Base-by-base conservation (phyloP, 768 basidiomycete species). In the Pleurotus giganteus region DNA sequence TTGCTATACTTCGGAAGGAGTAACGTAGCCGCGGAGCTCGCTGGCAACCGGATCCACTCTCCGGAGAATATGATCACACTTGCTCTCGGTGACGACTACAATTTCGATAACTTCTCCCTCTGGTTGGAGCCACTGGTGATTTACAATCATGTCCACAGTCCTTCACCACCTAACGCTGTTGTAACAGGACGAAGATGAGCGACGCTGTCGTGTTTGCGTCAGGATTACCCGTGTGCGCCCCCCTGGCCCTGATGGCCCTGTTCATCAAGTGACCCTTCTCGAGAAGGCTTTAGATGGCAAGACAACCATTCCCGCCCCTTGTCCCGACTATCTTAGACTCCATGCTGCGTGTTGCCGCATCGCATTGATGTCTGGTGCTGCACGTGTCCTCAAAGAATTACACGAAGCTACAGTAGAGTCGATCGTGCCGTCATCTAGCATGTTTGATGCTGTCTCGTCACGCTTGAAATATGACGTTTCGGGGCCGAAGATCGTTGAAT, bases 21-120 rank as follows among this genome's bases (percentile, higher is more conserved):
- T 3, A 13, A 46, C 24, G 27, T 65, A 53, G 43, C 57, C 19
- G 58, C 60, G 0, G 62, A 66, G 8, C 43, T 72, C 11, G 60
- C 66, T 31, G 71, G 71, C 31, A 23, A 37, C 23, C 61, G 65
- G 21, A 54, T 71, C 4, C 69, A 71, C 52, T 58, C 61, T 26
- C 60, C 72, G 13, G 61, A 63, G 29, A 71, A 72, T 43, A 61
- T 69, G 7, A 64, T 74, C 60, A 71, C 69, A 11, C 19, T 73
- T 59, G 41, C 15, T 19, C 5, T 15, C 17, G 37, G 37, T 26
- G 41, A 64, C 4, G 66, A 69, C 55, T 4, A 24, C 0, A 26
- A 4, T 9, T 75, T 73, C 52, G 66, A 66, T 57, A n/a, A 39
- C n/a, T 58, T 70, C 34, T 31, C 53, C 2, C 27, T 72, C 27